A percentile compares a stretch with the other conserved stretches of the same genome.
Conservation (phyloP, 768 basidiomycete genomes). For the Auricularia sp. region DNA sequence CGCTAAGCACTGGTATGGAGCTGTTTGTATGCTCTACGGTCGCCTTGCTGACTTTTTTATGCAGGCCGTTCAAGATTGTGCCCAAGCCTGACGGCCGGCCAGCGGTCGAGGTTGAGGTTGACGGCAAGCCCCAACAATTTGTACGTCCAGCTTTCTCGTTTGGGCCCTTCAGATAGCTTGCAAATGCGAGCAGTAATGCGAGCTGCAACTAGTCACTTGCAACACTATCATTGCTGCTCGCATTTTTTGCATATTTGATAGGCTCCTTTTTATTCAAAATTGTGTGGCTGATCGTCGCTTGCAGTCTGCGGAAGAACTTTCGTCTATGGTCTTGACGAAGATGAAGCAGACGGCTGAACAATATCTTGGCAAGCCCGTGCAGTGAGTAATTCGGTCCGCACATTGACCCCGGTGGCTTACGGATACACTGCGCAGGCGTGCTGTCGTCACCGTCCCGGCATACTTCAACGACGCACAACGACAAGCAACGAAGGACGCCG, state of each 20-base stretch:
- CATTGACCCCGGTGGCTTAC: neutral
- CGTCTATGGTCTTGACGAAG: constrained; percentile 80
- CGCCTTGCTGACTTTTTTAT: neutral
- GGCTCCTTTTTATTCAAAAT: too few species aligned
- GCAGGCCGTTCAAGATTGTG: constrained; percentile 75
- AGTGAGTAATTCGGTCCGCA: constrained; percentile 40
- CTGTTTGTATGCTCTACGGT: neutral
- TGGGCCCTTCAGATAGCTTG: neutral
- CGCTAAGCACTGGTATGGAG: constrained; percentile 63
- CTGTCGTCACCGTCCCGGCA: constrained; percentile 91
- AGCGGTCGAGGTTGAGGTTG: constrained; percentile 75
- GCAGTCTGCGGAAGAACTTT: constrained; percentile 77
- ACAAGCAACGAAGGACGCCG: constrained; percentile 96
- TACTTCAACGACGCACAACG: constrained; percentile 99
- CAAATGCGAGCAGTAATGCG: too few species aligned
- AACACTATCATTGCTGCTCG: too few species aligned
- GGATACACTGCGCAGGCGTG: constrained; percentile 38
- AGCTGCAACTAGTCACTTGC: too few species aligned
- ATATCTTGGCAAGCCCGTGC: constrained; percentile 85
- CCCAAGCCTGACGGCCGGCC: constrained; percentile 64
- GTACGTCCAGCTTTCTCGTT: constrained; percentile 33
- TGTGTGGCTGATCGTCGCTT: neutral
- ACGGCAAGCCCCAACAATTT: constrained; percentile 69
- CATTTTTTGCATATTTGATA: too few species aligned
- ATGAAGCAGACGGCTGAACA: constrained; percentile 96